phyloP scores from a whole-genome alignment of 2,329 filamentous ascomycete genomes.

The Tothia fuscella region DNA sequence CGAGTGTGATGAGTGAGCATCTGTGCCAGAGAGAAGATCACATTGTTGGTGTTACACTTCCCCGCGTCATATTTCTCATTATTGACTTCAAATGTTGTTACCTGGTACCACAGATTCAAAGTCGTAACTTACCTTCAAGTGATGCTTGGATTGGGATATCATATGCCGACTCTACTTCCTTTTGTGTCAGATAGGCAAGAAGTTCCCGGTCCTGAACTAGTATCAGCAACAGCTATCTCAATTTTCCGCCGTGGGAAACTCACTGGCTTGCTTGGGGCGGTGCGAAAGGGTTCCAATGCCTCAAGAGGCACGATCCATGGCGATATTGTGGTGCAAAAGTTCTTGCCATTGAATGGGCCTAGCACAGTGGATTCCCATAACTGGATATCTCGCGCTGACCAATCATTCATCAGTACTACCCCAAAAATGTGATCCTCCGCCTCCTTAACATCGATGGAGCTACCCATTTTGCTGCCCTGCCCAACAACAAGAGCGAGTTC shows the following conservation, averaged over 20 bases:
- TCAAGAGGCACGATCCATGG: conserved; percentile 70
- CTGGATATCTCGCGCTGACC: conserved; percentile 37
- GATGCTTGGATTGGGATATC: too few relatives aligned
- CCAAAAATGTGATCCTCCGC: conserved; percentile 48
- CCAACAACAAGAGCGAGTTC: conserved; percentile 37
- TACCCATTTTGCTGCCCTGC: conserved; percentile 27
- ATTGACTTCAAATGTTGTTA: too few relatives aligned
- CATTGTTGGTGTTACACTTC: not conserved
- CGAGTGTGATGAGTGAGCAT: conserved; percentile 11
- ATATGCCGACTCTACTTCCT: too few relatives aligned
- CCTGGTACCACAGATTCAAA: too few relatives aligned
- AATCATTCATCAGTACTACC: conserved; percentile 51
- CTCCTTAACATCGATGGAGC: conserved; percentile 27
- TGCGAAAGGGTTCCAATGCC: conserved; percentile 55
- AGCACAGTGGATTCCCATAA: conserved; percentile 74
- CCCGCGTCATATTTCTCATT: not conserved
- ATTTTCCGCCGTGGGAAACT: too few relatives aligned
- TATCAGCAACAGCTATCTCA: too few relatives aligned
- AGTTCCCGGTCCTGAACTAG: too few relatives aligned
- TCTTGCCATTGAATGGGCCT: conserved; percentile 74
- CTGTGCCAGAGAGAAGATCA: too few relatives aligned
- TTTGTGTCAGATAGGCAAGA: too few relatives aligned
- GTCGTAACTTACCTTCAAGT: too few relatives aligned
- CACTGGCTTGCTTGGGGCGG: conserved; percentile 48
- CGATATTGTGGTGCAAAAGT: conserved; percentile 66